Conservation (phyloP, 768 basidiomycete species). For the Hericium coralloides region DNA sequence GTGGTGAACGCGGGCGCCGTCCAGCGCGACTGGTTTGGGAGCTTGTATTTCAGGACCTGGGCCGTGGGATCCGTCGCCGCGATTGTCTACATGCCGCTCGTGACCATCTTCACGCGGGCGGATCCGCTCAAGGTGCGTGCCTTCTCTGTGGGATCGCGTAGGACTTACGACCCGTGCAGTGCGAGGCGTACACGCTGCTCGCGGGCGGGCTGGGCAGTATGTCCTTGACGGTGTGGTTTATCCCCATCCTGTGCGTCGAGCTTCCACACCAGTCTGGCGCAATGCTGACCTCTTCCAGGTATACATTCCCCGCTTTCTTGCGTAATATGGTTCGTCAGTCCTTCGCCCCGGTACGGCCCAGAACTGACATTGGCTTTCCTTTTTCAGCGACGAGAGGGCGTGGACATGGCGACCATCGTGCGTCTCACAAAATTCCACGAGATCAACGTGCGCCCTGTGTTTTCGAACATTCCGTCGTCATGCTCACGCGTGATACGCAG, state of each 20-base stretch:
- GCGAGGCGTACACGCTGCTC: conserved; percentile 62
- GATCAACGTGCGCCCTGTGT: conserved; percentile 51
- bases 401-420: conserved; percentile 57
- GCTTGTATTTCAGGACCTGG: conserved; percentile 70
- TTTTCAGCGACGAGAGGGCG: conserved; percentile 47
- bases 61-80: conserved; percentile 51
- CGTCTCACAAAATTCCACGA: conserved; percentile 77
- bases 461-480: not conserved
- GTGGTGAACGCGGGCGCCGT: conserved; percentile 55
- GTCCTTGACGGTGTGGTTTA: conserved; percentile 65
- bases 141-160: not conserved
- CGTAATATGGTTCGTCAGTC: conserved; percentile 39
- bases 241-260: conserved; percentile 50
- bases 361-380: not conserved
- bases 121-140: conserved; percentile 47
- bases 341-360: not conserved
- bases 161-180: conserved; percentile 30
- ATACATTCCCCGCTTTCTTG: conserved; percentile 61
- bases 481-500: conserved; percentile 25
- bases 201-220: conserved; percentile 63
- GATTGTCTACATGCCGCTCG: conserved; percentile 57
- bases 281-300: conserved; percentile 26
- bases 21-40: conserved; percentile 72
- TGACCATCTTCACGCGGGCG: conserved; percentile 52
- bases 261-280: conserved; percentile 1